Conservation (phyloP, 2,329 filamentous ascomycete species). For the Nothophoma quercina region DNA sequence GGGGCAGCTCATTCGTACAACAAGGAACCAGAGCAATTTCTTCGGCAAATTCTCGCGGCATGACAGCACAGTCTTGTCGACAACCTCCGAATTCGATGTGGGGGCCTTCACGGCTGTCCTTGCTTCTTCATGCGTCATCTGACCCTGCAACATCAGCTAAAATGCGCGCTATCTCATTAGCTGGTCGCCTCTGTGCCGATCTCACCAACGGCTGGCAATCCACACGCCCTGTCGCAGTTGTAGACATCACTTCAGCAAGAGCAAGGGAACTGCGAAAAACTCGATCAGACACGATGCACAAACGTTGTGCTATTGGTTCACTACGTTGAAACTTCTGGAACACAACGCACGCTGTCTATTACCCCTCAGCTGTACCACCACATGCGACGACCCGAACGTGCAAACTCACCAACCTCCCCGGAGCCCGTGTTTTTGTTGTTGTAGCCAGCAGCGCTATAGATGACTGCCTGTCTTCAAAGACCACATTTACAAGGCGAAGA, state of each 20-base stretch:
- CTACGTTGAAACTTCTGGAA: background rate
- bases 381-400: background rate
- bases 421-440: slow-evolving; percentile 11
- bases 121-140: slow-evolving; percentile 17
- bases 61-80: slow-evolving; percentile 6
- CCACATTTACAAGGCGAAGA: slow-evolving; percentile 47
- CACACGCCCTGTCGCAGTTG: background rate
- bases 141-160: slow-evolving; percentile 21
- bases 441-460: background rate
- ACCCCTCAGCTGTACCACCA: slow-evolving; percentile 15
- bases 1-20: no score
- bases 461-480: background rate
- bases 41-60: slow-evolving; percentile 6
- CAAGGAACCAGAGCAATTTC: no score
- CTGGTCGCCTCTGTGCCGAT: slow-evolving; percentile 4
- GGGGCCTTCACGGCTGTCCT: background rate
- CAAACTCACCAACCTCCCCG: slow-evolving; percentile 13
- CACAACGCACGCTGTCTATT: slow-evolving; percentile 5
- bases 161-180: slow-evolving; percentile 11
- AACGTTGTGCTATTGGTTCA: background rate
- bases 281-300: background rate
- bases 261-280: background rate
- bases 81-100: background rate
- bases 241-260: background rate
- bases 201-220: background rate